Conservation (phyloP, 345 rosid species). For the Eucalyptus sideroxylon region DNA sequence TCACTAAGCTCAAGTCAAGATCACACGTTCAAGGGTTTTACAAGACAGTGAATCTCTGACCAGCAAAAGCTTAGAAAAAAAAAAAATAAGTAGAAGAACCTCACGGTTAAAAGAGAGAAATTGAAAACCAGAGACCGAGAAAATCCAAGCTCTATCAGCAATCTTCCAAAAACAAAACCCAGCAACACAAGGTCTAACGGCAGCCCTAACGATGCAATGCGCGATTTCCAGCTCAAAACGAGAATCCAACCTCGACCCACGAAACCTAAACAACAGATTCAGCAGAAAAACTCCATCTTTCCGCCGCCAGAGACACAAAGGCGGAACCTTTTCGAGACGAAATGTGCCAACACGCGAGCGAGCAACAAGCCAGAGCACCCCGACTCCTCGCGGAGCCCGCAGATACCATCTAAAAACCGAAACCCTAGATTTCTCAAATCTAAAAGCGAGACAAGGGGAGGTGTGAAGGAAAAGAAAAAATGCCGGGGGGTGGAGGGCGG, state of each 20-base stretch:
- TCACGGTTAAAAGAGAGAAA: neutral
- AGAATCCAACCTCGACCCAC: neutral
- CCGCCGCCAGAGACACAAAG: neutral
- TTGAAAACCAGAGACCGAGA: neutral
- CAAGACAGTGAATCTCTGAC: neutral
- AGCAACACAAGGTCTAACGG: neutral
- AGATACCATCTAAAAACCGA: neutral
- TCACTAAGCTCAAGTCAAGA: neutral
- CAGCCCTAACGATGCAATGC: neutral
- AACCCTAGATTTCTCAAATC: slow-evolving; percentile 27
- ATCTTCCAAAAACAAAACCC: neutral
- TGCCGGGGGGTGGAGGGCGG: neutral
- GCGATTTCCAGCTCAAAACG: neutral
- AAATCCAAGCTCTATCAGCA: neutral
- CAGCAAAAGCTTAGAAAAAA: neutral
- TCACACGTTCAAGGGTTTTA: neutral
- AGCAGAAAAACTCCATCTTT: slow-evolving; percentile 1
- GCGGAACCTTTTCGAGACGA: neutral
- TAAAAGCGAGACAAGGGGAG: neutral
- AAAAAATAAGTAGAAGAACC: neutral
- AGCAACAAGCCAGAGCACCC: neutral
- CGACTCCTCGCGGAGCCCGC: neutral
- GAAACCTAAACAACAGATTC: neutral
- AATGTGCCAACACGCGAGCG: neutral
- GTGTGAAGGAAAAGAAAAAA: neutral